Evolutionary conservation across 768 basidiomycete genomes (phyloP), one percentile per base, ranked within the genome.

Genomic region (Xanthoconium purpureum): DNA sequence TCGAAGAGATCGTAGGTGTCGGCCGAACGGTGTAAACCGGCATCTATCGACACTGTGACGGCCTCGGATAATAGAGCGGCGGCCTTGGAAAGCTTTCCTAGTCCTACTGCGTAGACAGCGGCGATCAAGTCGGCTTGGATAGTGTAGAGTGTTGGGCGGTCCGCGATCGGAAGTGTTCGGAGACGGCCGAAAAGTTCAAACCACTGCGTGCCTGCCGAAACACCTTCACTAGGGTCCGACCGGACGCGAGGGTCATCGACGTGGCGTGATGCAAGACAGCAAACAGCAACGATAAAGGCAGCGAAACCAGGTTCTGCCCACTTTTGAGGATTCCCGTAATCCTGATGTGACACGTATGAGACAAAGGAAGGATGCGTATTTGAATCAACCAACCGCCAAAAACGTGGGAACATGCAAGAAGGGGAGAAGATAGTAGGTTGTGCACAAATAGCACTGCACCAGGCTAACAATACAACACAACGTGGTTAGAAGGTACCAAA

Each of bases 261-360:
- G 70, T 97, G 94, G 40, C 94, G 81, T 4, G 93, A 95, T 0
- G 93, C 88, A 6, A 97, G 80, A 61, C 93, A 95, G 67, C 94
- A 96, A 35, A 95, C 79, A 1, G 93, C 83, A n/a, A 96, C 91
- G 58, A 96, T 91, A 68, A 95, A 94, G 11, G 93, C 87, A 39
- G 90, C 92, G 66, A 97, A 97, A 10, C 94, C 94, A 9, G 94
- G 91, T 72, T 95, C 93, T 48, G 88, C 91, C 94, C 94, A 96
- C 77, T 94, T 94, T 72, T 84, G 83, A 49, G 94, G 94, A 61
- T 94, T 91, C 40, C 91, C 91, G 68, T 97, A 97, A 72, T 97
- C 94, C 88, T 91, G 60, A 2, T 54, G 24, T 24, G 50, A 44
- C 37, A 54, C 13, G 52, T 36, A 51, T 67, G 62, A 62, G 72